phyloP scores from a whole-genome alignment of 1,139 yeast species.

The Diutina mesorugosa region DNA sequence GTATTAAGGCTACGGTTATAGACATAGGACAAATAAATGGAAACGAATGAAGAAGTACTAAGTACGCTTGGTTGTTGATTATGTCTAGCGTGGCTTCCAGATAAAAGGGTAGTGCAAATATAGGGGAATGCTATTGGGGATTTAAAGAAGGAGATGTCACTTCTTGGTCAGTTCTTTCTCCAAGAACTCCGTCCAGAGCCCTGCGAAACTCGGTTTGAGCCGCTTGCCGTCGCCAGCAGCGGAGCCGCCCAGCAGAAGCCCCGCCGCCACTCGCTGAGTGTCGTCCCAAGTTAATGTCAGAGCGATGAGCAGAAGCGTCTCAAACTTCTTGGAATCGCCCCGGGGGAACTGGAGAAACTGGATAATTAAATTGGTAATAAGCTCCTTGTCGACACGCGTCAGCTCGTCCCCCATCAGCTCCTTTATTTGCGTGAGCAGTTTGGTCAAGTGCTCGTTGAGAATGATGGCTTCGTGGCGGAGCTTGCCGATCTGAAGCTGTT shows the following conservation, averaged over 20 bases:
- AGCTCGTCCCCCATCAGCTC: slow-evolving; percentile 55
- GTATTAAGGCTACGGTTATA: neutral
- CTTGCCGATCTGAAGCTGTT: slow-evolving; percentile 74
- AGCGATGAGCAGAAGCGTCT: slow-evolving; percentile 73
- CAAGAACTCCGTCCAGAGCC: slow-evolving; percentile 80
- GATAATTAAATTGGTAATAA: slow-evolving; percentile 73
- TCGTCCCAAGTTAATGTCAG: slow-evolving; percentile 86
- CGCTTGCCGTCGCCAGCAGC: slow-evolving; percentile 12
- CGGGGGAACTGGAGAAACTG: slow-evolving; percentile 82
- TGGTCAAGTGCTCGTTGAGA: slow-evolving; percentile 84
- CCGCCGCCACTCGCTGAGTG: slow-evolving; percentile 70
- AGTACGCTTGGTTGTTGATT: too few relatives aligned
- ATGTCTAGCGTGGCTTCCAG: too few relatives aligned
- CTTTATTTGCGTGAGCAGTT: slow-evolving; percentile 68
- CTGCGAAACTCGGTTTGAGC: slow-evolving; percentile 60
- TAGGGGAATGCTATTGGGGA: neutral
- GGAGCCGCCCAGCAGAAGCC: slow-evolving; percentile 31
- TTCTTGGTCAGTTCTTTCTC: slow-evolving; percentile 53
- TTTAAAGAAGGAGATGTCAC: neutral
- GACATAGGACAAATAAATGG: neutral
- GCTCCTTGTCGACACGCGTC: slow-evolving; percentile 74
- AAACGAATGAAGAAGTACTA: too few relatives aligned
- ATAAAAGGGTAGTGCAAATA: too few relatives aligned
- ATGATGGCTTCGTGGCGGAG: slow-evolving; percentile 93
- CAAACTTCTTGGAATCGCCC: slow-evolving; percentile 89